Base-by-base conservation (phyloP, 306 rosid genomes). In the Trifolium subterraneum region DNA sequence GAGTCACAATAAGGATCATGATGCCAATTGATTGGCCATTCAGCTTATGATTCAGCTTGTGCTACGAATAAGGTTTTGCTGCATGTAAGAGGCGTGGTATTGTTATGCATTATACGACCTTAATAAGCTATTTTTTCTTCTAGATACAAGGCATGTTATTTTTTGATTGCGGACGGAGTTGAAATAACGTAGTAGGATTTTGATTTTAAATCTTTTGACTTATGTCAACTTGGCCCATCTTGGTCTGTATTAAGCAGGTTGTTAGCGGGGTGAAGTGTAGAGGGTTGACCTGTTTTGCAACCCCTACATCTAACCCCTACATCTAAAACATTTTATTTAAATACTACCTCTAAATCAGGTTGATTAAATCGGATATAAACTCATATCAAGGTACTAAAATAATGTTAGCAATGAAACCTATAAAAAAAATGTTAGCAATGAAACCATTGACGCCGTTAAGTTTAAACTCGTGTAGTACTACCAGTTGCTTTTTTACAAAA, bases 41-140 rank as follows among this genome's bases (percentile, higher is more conserved):
- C 39, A 36, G 8, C 8, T 36, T 36, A 7, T 36, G 33, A 29
- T 29, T 29, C 6, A 4, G 33, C 33, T 29, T 4, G 39, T 36
- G 39, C 31, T 76, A 70, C 61, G 56, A 84, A 80, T 73, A 80
- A 82, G 56, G 36, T 14, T 54, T 67, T 66, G 71, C 76, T 50
- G 58, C 60, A 44, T 36, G 48, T 47, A 20, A 64, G 68, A 64
- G 59, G 22, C n/a, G 12, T 74, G 60, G 8, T 54, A 54, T 73
- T 75, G 29, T 15, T 58, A 64, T 38, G 68, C 59, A 25, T 36
- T 69, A 48, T 35, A 52, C 68, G 33, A 11, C 70, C 39, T 39
- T 39, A 29, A 27, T 65, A 56, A 69, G 48, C 47, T 61, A 16
- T 52, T 52, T 64, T 65, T 41, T 10, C 4, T 11, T 39, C 2